phyloP scores from a whole-genome alignment of 2,329 filamentous ascomycete genomes.

The Claviceps humidiphila region DNA sequence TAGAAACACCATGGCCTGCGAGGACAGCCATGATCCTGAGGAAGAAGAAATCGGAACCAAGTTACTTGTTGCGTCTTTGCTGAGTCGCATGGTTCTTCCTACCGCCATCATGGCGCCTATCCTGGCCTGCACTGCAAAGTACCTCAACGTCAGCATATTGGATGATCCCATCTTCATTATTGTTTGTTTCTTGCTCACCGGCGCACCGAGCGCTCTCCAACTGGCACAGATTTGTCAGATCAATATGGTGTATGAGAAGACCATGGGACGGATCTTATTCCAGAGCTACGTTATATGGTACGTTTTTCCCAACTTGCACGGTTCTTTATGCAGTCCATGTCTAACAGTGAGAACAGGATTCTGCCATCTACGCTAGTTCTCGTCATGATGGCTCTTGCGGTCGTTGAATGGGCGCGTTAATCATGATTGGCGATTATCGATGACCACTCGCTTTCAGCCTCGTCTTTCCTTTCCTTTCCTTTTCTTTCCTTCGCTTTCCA shows the following conservation, averaged over 20 bases:
- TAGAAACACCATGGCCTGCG: slow-evolving; percentile 68
- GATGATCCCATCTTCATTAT: slow-evolving; percentile 98
- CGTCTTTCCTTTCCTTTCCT: neutral
- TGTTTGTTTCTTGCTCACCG: slow-evolving; percentile 91
- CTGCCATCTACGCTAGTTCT: slow-evolving; percentile 82
- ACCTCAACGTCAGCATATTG: slow-evolving; percentile 80
- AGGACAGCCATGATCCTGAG: slow-evolving; percentile 51
- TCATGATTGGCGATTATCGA: neutral
- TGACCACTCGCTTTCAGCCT: no score
- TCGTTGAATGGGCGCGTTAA: slow-evolving; percentile 68
- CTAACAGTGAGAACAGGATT: slow-evolving; percentile 47
- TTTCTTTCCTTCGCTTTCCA: neutral
- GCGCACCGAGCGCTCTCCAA: slow-evolving; percentile 85
- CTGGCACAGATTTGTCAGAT: slow-evolving; percentile 97
- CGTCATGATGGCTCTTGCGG: slow-evolving; percentile 84
- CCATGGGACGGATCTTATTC: slow-evolving; percentile 87
- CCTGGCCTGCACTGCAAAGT: slow-evolving; percentile 77
- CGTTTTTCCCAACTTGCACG: slow-evolving; percentile 21
- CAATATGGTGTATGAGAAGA: slow-evolving; percentile 88
- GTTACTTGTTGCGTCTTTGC: slow-evolving; percentile 70
- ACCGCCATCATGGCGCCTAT: slow-evolving; percentile 87
- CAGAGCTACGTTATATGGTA: slow-evolving; percentile 82
- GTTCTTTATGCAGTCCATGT: slow-evolving; percentile 3
- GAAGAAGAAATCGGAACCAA: slow-evolving; percentile 57
- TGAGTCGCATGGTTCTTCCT: slow-evolving; percentile 86